Percentiles rank a stretch among this genome's conserved stretches.
phyloP scores from a whole-genome alignment of 495 filamentous ascomycete species.

The Extremus antarcticus region DNA sequence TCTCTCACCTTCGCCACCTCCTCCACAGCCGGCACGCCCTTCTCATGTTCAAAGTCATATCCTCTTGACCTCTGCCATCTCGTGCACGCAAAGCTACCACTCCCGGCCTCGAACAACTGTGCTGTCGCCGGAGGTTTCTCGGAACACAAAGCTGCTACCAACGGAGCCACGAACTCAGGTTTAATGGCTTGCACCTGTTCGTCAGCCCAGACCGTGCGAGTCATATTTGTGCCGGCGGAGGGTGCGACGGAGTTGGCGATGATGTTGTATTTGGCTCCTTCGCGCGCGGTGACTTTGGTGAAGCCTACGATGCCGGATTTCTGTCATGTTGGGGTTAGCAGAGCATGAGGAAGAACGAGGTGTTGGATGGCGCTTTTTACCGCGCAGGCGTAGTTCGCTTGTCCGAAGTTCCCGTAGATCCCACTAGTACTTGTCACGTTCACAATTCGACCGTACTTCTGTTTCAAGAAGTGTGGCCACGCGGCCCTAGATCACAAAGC shows the following conservation, averaged over 20 bases:
- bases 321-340: too few relatives aligned
- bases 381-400: slow-evolving; percentile 19
- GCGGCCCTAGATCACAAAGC: slow-evolving; percentile 3
- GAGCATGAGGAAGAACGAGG: background rate
- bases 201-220: slow-evolving; percentile 11
- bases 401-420: slow-evolving; percentile 19
- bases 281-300: slow-evolving; percentile 8
- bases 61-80: slow-evolving; percentile 12
- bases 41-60: slow-evolving; percentile 11
- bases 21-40: slow-evolving; percentile 10
- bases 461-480: slow-evolving; percentile 16
- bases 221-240: slow-evolving; percentile 14
- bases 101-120: slow-evolving; percentile 7
- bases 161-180: slow-evolving; percentile 14
- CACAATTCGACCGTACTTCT: slow-evolving; percentile 18
- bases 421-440: slow-evolving; percentile 16
- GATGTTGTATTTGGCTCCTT: slow-evolving; percentile 19
- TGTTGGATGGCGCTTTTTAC: background rate
- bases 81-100: slow-evolving; percentile 10
- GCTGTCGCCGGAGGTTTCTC: slow-evolving; percentile 10
- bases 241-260: slow-evolving; percentile 13
- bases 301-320: slow-evolving; percentile 16
- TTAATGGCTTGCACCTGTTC: slow-evolving; percentile 6
- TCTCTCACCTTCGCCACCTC: slow-evolving; percentile 9
- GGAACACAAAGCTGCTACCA: slow-evolving; percentile 7